phyloP scores from a whole-genome alignment of 495 filamentous ascomycete genomes.

The Platismatia glauca region DNA sequence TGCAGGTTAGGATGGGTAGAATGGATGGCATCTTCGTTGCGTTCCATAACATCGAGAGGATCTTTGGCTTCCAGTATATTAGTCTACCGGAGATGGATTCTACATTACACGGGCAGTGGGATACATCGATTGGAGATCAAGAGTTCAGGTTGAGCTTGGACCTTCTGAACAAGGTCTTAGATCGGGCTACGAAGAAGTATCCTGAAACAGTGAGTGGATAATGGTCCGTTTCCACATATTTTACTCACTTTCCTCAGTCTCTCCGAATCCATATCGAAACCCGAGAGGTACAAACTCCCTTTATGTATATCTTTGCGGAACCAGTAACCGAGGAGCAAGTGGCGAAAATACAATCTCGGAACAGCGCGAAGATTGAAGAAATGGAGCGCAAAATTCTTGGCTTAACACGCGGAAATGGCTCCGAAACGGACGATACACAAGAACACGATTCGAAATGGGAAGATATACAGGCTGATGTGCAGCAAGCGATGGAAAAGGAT shows the following conservation, averaged over 20 bases:
- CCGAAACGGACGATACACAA: conserved; percentile 17
- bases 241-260: conserved; percentile 40
- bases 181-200: conserved; percentile 63
- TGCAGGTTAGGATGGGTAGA: conserved; percentile 90
- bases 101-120: conserved; percentile 63
- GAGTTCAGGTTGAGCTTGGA: conserved; percentile 77
- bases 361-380: conserved; percentile 50
- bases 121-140: conserved; percentile 62
- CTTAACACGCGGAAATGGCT: conserved; percentile 24
- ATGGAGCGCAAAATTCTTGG: conserved; percentile 59
- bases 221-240: background rate
- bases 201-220: conserved; percentile 45
- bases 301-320: conserved; percentile 85
- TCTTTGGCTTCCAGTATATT: conserved; percentile 97
- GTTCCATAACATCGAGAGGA: conserved; percentile 86
- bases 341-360: conserved; percentile 59
- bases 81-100: conserved; percentile 77
- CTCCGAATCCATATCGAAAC: conserved; percentile 86
- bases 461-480: conserved; percentile 44
- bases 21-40: conserved; percentile 99
- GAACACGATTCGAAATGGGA: conserved; percentile 37
- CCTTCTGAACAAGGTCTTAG: conserved; percentile 66
- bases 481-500: conserved; percentile 46
- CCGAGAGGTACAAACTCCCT: conserved; percentile 45
- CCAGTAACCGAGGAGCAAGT: conserved; percentile 68